Conservation (phyloP, 2,329 filamentous ascomycete genomes). For the Epichloe amarillans region DNA sequence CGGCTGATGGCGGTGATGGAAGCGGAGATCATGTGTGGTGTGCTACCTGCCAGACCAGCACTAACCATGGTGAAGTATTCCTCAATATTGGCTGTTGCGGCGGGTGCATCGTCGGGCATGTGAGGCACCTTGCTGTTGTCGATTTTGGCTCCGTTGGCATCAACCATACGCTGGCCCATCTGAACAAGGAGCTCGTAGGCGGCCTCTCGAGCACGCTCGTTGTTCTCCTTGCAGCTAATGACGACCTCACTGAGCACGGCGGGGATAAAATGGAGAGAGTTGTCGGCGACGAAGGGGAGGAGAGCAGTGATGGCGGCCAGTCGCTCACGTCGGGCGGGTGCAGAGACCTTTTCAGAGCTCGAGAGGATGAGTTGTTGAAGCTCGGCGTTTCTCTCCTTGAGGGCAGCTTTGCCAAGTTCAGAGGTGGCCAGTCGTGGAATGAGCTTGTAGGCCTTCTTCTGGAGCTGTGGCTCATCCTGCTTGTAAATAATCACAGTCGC, state of each 20-base stretch:
- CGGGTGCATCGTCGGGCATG: conserved; percentile 70
- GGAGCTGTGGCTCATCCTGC: conserved; percentile 75
- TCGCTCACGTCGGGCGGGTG: conserved; percentile 75
- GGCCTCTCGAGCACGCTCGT: conserved; percentile 79
- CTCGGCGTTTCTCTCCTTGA: conserved; percentile 62
- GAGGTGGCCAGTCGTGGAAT: conserved; percentile 83
- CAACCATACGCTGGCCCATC: conserved; percentile 68
- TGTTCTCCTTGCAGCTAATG: conserved; percentile 93
- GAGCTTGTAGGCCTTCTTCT: conserved; percentile 98
- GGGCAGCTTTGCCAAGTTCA: conserved; percentile 59
- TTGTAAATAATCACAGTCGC: conserved; percentile 71
- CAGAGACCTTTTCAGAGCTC: conserved; percentile 72
- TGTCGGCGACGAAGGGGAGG: conserved; percentile 62
- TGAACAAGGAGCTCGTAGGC: conserved; percentile 84
- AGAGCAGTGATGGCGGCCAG: conserved; percentile 71
- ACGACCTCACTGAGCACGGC: conserved; percentile 87
- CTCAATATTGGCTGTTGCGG: conserved; percentile 69
- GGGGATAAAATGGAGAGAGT: conserved; percentile 84
- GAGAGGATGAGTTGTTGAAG: conserved; percentile 70
- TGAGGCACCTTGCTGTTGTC: conserved; percentile 76
- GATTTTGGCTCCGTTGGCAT: conserved; percentile 56
- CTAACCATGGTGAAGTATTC: conserved; percentile 98
- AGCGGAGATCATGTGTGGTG: conserved; percentile 94
- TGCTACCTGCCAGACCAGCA: conserved; percentile 81
- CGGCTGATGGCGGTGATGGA: conserved; percentile 90